Evolutionary conservation across 2,329 filamentous ascomycete species (phyloP).

Genomic region (Diaporthe amygdali): DNA sequence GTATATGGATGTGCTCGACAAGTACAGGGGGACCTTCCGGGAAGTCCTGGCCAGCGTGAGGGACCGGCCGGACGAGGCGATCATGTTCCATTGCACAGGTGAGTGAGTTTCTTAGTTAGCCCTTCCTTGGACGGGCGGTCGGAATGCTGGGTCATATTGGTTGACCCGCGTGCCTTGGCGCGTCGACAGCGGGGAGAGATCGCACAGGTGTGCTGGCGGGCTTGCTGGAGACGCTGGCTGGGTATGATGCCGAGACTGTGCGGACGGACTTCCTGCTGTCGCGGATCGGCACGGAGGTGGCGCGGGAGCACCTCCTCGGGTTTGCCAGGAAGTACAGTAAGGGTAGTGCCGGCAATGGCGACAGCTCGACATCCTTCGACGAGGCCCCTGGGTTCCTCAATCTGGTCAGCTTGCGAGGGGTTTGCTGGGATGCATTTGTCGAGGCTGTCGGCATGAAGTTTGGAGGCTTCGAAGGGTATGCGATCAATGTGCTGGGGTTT

Average conservation of each 20-base stretch:
- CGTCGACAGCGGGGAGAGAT: constrained; percentile 54
- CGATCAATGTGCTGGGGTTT: constrained; percentile 50
- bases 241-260: constrained; percentile 47
- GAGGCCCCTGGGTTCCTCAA: constrained; percentile 54
- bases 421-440: constrained; percentile 52
- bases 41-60: constrained; percentile 54
- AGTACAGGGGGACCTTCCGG: constrained; percentile 47
- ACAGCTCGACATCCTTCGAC: constrained; percentile 31
- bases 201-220: constrained; percentile 58
- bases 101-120: constrained; percentile 26
- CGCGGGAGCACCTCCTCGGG: constrained; percentile 50
- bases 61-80: constrained; percentile 48
- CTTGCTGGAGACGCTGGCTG: constrained; percentile 56
- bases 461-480: constrained; percentile 56
- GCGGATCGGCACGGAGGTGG: constrained; percentile 57
- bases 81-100: constrained; percentile 63
- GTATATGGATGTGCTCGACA: constrained; percentile 52
- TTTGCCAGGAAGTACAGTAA: constrained; percentile 40
- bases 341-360: constrained; percentile 36
- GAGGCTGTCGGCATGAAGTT: constrained; percentile 48
- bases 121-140: not conserved
- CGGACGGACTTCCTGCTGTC: constrained; percentile 59
- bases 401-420: constrained; percentile 47
- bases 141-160: not conserved
- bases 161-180: not conserved